These are phyloP conservation scores for Solanum medicagineum DNA, from an alignment of 257 asterid species.

Conservation along the genomic window DNA sequence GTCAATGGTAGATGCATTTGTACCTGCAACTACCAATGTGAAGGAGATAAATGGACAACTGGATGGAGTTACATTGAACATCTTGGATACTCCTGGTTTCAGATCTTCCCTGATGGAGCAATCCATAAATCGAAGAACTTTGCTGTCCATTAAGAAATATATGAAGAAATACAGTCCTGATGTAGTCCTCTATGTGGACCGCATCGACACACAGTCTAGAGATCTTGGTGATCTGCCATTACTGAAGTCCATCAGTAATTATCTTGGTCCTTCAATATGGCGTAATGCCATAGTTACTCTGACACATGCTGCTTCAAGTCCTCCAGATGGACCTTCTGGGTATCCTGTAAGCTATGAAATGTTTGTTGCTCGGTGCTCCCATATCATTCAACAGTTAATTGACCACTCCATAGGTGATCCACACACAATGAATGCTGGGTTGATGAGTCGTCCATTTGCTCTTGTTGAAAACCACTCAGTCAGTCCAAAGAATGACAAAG, in stretches of 20 bases:
- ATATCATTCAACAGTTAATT: slow-evolving; percentile 31
- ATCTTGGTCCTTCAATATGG: slow-evolving; percentile 74
- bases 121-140: slow-evolving; percentile 30
- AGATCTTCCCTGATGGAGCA: slow-evolving; percentile 36
- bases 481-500: slow-evolving; percentile 6
- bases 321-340: slow-evolving; percentile 58
- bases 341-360: slow-evolving; percentile 31
- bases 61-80: slow-evolving; percentile 41
- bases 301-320: slow-evolving; percentile 57
- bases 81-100: slow-evolving; percentile 89
- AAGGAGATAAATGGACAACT: slow-evolving; percentile 36
- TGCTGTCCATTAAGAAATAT: slow-evolving; percentile 44
- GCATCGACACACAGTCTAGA: slow-evolving; percentile 36
- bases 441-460: slow-evolving; percentile 27
- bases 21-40: slow-evolving; percentile 45
- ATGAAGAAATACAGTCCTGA: slow-evolving; percentile 56
- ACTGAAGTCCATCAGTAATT: slow-evolving; percentile 30
- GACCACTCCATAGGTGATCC: slow-evolving; percentile 21
- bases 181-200: slow-evolving; percentile 66
- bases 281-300: slow-evolving; percentile 36
- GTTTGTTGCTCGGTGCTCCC: slow-evolving; percentile 32
- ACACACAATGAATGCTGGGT: slow-evolving; percentile 6
- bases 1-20: slow-evolving; percentile 43
- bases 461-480: slow-evolving; percentile 40
- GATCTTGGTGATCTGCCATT: slow-evolving; percentile 44